Evolutionary conservation across 768 basidiomycete species (phyloP), one percentile per base, ranked within the genome.

Genomic region (Boletus rufocinnamomeus): DNA sequence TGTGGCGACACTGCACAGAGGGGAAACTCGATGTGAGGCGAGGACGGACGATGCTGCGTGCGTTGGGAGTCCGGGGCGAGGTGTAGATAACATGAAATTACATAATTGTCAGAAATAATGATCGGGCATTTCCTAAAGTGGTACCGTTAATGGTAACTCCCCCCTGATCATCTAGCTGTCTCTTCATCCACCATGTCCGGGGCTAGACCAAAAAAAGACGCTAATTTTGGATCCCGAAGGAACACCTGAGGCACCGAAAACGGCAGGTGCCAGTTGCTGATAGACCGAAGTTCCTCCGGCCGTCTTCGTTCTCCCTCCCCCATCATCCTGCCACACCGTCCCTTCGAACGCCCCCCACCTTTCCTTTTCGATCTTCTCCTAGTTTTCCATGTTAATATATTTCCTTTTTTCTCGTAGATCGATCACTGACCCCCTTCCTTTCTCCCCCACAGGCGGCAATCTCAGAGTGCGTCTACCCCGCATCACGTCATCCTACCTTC

Each of bases 361-460:
- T 48, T 49, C 30, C 17, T 21, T 49, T 49, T 21, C 28, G 4
- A 7, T 2, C 69, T 60, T 52, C 64, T 65, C 57, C 54, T 48
- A 46, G 58, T 60, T 14, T 60, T 62, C 62, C 68, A 80, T 82
- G 77, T 78, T 68, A 72, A 54, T 76, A 54, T 76, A 2, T 70
- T 66, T 59, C 64, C 64, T 69, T 63, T 65, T 56, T 21, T 59
- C 55, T 52, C 51, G 53, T 41, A 40, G 58, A 68, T 78, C 75
- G 56, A 61, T 73, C 68, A 63, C 73, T 74, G 68, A 70, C 51
- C 63, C 59, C 67, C 28, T 21, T 67, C 67, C 64, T 66, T 60
- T 54, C 71, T 72, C 64, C 65, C 50, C 58, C 61, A 59, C 67
- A 91, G 89, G 85, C 85, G 89, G 66, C 91, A 92, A 78, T 90